Percentiles rank a stretch among this genome's conserved stretches.
Evolutionary conservation across 768 basidiomycete genomes (phyloP).

Genomic region (Rhizopogon salebrosus): DNA sequence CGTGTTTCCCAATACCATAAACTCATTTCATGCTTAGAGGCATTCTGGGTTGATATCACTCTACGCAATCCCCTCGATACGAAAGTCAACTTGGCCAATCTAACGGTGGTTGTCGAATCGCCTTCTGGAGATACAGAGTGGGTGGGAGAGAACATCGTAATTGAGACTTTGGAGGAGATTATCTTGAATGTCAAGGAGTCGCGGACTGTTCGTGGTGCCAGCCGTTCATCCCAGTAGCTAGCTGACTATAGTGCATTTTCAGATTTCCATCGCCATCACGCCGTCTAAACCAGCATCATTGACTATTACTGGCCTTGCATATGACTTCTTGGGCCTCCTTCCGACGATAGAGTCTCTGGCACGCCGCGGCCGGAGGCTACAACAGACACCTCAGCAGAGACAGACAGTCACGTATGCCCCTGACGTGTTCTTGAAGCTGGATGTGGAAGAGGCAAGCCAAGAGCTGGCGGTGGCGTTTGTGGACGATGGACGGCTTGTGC

Average conservation of each 20-base stretch:
- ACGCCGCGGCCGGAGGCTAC: constrained; percentile 68
- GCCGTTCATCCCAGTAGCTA: neutral
- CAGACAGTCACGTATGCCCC: constrained; percentile 67
- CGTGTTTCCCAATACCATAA: neutral
- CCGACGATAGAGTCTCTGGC: constrained; percentile 62
- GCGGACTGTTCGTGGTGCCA: constrained; percentile 45
- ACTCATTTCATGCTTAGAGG: constrained; percentile 39
- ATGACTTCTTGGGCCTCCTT: constrained; percentile 70
- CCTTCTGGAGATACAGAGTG: constrained; percentile 25
- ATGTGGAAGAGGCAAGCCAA: constrained; percentile 62
- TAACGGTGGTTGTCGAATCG: constrained; percentile 52
- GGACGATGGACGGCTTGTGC: constrained; percentile 43
- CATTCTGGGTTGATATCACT: constrained; percentile 71
- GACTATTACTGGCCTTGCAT: constrained; percentile 51
- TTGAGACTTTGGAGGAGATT: constrained; percentile 60
- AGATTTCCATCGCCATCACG: constrained; percentile 64
- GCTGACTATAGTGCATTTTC: neutral
- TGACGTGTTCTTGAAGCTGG: constrained; percentile 54
- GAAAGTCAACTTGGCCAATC: constrained; percentile 61
- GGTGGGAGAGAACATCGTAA: constrained; percentile 39
- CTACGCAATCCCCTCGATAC: constrained; percentile 70
- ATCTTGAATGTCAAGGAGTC: constrained; percentile 57
- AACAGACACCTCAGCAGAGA: constrained; percentile 68
- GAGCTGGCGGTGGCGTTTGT: constrained; percentile 55
- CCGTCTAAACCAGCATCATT: constrained; percentile 48